Conservation (phyloP, 2,329 filamentous ascomycete genomes). For the Boeremia lycopersici region DNA sequence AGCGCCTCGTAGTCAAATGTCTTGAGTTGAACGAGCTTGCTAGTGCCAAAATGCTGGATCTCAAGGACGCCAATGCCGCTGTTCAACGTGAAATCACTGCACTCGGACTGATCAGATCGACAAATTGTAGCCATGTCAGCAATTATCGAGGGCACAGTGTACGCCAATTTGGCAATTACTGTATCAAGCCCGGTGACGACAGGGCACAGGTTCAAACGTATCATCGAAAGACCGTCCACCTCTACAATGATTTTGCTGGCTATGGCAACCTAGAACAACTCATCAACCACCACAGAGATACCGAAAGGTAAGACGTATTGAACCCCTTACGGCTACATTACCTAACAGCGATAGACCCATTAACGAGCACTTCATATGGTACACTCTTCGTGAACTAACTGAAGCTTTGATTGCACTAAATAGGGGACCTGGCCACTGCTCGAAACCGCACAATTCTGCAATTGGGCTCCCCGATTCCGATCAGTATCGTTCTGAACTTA, state of each 20-base stretch:
- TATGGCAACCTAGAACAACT: not conserved
- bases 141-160: not conserved
- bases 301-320: not conserved
- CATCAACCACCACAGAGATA: not conserved
- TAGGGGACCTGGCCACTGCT: not conserved
- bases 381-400: not conserved
- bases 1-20: conserved; percentile 2
- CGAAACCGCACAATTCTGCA: not conserved
- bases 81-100: not conserved
- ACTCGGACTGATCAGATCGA: not conserved
- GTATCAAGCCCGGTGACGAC: not conserved
- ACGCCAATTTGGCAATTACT: not conserved
- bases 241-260: conserved; percentile 6
- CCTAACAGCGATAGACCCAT: not conserved
- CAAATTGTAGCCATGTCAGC: not conserved
- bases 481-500: not conserved
- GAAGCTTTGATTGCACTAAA: not conserved
- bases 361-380: conserved; percentile 1
- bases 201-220: not conserved
- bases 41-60: no score
- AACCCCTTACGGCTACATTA: not conserved
- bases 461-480: not conserved
- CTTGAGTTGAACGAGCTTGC: not conserved
- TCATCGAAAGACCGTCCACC: not conserved
- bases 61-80: not conserved